Conservation (phyloP, 2,329 filamentous ascomycete genomes). For the Zasmidium cellare region DNA sequence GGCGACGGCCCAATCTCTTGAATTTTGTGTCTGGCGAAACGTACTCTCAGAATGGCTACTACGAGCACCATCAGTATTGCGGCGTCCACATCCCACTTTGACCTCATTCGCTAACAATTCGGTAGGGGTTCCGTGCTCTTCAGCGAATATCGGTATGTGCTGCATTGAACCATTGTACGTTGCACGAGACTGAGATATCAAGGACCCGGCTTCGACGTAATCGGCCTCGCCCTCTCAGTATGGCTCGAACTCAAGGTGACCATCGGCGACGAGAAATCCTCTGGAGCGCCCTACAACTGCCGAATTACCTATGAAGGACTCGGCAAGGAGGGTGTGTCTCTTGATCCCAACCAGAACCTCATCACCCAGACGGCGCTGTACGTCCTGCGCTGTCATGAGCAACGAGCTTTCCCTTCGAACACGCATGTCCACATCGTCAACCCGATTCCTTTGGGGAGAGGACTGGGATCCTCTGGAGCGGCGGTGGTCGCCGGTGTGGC, state of each 20-base stretch:
- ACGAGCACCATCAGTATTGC: slow-evolving; percentile 5
- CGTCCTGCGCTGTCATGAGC: slow-evolving; percentile 86
- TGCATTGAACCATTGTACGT: too few relatives aligned
- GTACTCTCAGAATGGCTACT: not conserved
- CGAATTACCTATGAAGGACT: slow-evolving; percentile 86
- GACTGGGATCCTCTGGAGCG: slow-evolving; percentile 91
- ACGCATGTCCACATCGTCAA: slow-evolving; percentile 95
- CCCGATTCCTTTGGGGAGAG: slow-evolving; percentile 88
- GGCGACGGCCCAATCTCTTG: not conserved
- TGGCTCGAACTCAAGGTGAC: slow-evolving; percentile 88
- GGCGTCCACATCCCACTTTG: not conserved
- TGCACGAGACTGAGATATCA: slow-evolving; percentile 14
- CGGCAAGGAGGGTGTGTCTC: slow-evolving; percentile 73
- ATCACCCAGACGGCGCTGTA: slow-evolving; percentile 94
- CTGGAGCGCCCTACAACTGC: slow-evolving; percentile 73
- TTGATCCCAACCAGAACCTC: slow-evolving; percentile 84
- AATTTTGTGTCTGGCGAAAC: not conserved
- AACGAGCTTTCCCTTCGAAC: slow-evolving; percentile 77
- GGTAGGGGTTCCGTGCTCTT: slow-evolving; percentile 76
- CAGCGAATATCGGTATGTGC: slow-evolving; percentile 78
- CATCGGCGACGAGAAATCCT: slow-evolving; percentile 61
- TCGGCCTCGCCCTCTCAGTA: slow-evolving; percentile 89
- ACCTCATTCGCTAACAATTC: not conserved
- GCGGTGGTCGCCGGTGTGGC: slow-evolving; percentile 95
- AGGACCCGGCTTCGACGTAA: slow-evolving; percentile 93